Conservation (phyloP, 139 green algal genomes). For the Monoraphidium neglectum region DNA sequence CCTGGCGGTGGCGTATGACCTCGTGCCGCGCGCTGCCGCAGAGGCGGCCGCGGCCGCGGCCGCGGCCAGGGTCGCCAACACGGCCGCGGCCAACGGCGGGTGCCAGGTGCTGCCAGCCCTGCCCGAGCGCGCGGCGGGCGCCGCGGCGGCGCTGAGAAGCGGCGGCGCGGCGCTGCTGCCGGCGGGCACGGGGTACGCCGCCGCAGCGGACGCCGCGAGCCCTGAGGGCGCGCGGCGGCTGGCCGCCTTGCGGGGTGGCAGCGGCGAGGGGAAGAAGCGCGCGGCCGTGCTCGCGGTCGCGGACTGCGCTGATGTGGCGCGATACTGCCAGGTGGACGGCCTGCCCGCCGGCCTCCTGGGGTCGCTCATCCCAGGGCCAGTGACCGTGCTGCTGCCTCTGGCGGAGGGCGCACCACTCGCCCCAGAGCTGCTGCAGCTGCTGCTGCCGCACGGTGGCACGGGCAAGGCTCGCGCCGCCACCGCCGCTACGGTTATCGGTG, state of each 20-base stretch:
- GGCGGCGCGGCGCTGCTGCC: slow-evolving; percentile 48
- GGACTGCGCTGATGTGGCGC: slow-evolving; percentile 46
- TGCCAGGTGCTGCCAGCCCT: slow-evolving; percentile 4
- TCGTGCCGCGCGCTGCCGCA: slow-evolving; percentile 3
- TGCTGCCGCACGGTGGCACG: too few relatives aligned
- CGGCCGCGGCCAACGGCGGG: slow-evolving; percentile 4
- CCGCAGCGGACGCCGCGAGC: slow-evolving; percentile 40
- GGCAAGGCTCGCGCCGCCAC: too few relatives aligned
- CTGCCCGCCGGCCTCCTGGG: slow-evolving; percentile 58
- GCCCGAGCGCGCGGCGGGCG: slow-evolving; percentile 1
- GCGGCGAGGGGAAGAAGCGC: slow-evolving; percentile 36
- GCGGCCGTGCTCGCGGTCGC: slow-evolving; percentile 72
- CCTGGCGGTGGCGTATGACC: slow-evolving; percentile 63
- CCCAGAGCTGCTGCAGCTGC: too few relatives aligned
- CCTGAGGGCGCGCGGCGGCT: slow-evolving; percentile 45
- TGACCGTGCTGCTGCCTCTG: slow-evolving; percentile 69
- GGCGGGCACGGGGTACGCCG: slow-evolving; percentile 71
- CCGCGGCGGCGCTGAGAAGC: neutral
- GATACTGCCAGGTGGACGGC: slow-evolving; percentile 36
- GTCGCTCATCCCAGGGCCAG: slow-evolving; percentile 69
- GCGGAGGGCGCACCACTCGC: slow-evolving; percentile 44
- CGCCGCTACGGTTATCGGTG: too few relatives aligned
- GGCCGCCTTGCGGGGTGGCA: slow-evolving; percentile 59
- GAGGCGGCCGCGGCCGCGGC: neutral
- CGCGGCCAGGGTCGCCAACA: neutral